Conservation (phyloP, 2,329 filamentous ascomycete species). For the Claviceps sp. region DNA sequence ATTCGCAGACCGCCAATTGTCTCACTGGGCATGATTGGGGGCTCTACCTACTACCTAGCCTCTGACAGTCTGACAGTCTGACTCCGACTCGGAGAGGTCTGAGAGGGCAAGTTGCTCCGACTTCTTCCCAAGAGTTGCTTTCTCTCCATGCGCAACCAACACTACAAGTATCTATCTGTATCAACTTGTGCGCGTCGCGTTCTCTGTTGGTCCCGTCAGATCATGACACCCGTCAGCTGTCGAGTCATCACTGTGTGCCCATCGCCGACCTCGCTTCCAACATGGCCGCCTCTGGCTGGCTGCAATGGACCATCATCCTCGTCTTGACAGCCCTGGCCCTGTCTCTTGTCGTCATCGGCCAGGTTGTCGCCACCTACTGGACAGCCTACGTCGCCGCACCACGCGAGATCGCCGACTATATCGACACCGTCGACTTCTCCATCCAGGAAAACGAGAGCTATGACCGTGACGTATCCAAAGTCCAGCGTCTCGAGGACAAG, state of each 20-base stretch:
- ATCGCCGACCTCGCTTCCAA: slow-evolving; percentile 15
- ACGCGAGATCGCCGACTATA: slow-evolving; percentile 41
- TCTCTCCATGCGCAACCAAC: background rate
- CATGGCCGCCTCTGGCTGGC: slow-evolving; percentile 38
- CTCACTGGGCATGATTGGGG: no score
- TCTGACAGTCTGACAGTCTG: no score
- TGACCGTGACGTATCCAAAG: slow-evolving; percentile 43
- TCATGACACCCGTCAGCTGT: slow-evolving; percentile 4
- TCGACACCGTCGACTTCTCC: slow-evolving; percentile 49
- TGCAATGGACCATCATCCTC: slow-evolving; percentile 45
- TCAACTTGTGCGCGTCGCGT: slow-evolving; percentile 1
- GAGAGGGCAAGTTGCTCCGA: no score
- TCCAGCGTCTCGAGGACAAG: slow-evolving; percentile 48
- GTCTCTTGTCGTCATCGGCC: slow-evolving; percentile 39
- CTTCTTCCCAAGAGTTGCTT: no score
- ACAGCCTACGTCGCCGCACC: slow-evolving; percentile 45
- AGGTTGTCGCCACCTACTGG: slow-evolving; percentile 37
- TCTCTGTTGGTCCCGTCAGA: slow-evolving; percentile 1
- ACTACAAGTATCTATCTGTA: background rate
- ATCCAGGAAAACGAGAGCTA: slow-evolving; percentile 52
- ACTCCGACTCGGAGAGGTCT: no score
- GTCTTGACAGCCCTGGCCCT: slow-evolving; percentile 44
- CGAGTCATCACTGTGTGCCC: slow-evolving; percentile 8
- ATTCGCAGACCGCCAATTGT: no score
- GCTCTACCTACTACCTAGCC: no score